Evolutionary conservation across 352 stramenopile species (phyloP), one percentile per base, ranked within the genome.

Genomic region (Globisporangium camurandrum): DNA sequence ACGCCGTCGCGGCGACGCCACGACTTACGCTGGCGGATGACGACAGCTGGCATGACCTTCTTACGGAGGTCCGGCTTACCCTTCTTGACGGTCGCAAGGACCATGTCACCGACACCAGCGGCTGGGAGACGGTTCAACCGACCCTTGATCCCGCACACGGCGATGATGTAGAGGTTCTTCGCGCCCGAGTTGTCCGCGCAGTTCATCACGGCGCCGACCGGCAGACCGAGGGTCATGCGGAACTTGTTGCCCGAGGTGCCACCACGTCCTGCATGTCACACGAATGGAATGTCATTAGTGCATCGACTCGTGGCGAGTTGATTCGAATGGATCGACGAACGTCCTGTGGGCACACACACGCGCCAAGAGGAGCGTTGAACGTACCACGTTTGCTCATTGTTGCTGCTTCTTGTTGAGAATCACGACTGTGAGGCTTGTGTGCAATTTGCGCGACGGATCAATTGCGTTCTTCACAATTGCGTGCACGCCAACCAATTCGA

Each of bases 21-120:
- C 45, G 95, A 83, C 86, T 99, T 99, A 76, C 97, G 91, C 88
- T 99, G 97, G 69, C 97, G 79, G 62, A 99, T 97, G 55, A 99
- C 94, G 56, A 99, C 88, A 50, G 89, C 97, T 55, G 97, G 97
- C 88, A 99, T 98, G 65, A 99, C 97, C 86, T 99, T 99, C 89
- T 99, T 99, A 84, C 97, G 89, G 55, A 99, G 93, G 77, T 99
- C 97, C 37, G 97, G 97, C 95, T 99, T 99, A 86, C 97, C 97
- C 95, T 99, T 99, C 91, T 99, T 99, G 20, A 99, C 96, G 41
- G 96, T 98, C 60, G 91, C 96, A 88, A 99, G 98, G 64, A 99
- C 96, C 96, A 99, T 99, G 82, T 99, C 97, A 66, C 97, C 97
- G 34, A 98, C 88, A 96, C 86, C 86, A 57, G 97, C 97, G 62